Evolutionary conservation across 805 yeast genomes (phyloP).

Genomic region (Brettanomyces naardenensis): DNA sequence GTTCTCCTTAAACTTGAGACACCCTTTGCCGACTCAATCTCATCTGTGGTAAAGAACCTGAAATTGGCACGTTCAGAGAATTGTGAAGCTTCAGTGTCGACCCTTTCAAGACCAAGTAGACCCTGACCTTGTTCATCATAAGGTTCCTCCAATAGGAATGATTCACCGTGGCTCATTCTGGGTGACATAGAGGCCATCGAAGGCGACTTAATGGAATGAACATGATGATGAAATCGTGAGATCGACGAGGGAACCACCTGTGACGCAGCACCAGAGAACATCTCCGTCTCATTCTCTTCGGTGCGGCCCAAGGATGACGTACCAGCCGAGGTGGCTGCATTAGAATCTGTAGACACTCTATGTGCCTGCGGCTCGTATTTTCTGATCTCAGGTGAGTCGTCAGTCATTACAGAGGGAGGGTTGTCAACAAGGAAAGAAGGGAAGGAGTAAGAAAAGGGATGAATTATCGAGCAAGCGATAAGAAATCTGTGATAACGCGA

Average conservation of each 20-base stretch:
- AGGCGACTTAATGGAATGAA: conserved; percentile 16
- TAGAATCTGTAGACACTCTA: conserved; percentile 23
- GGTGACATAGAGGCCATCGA: conserved; percentile 8
- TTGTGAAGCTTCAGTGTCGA: conserved; percentile 26
- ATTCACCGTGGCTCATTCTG: conserved; percentile 4
- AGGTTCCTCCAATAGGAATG: conserved; percentile 5
- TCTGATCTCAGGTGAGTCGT: not conserved
- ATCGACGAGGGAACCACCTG: conserved; percentile 73
- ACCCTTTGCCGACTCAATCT: conserved; percentile 83
- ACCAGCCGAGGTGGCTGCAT: conserved; percentile 7
- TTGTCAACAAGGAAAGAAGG: too few species aligned
- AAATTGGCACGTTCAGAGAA: conserved; percentile 40
- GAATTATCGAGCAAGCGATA: too few species aligned
- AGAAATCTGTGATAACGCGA: too few species aligned
- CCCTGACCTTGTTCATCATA: conserved; percentile 12
- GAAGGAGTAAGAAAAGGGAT: too few species aligned
- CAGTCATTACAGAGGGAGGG: conserved; percentile 6
- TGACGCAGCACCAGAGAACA: conserved; percentile 71
- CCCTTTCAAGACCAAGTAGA: conserved; percentile 28
- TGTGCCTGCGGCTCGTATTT: conserved; percentile 7
- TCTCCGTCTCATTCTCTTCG: conserved; percentile 62
- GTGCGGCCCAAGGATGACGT: conserved; percentile 12
- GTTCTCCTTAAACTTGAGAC: conserved; percentile 65
- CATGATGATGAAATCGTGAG: conserved; percentile 64
- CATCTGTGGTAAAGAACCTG: conserved; percentile 75